Conservation (phyloP, 1,284 basidiomycete species). For the Ganoderma lucidum region DNA sequence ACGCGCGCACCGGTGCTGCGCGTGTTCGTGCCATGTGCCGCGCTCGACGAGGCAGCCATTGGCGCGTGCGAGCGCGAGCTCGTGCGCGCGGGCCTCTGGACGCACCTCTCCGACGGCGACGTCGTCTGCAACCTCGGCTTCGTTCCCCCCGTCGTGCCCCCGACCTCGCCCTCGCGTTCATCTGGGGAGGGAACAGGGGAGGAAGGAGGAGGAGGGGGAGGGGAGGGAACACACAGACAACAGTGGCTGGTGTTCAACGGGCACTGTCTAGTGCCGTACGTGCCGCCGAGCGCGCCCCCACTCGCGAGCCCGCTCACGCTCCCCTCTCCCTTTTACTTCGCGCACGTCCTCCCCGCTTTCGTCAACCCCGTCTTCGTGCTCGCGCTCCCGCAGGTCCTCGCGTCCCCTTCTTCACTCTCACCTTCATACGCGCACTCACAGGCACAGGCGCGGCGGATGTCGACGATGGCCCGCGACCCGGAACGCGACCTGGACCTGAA, state of each 20-base stretch:
- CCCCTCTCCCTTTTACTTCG: constrained; percentile 77
- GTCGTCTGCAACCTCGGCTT: constrained; percentile 81
- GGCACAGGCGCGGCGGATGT: not conserved
- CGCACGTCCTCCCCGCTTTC: constrained; percentile 63
- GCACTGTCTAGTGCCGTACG: constrained; percentile 60
- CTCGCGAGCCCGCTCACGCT: constrained; percentile 63
- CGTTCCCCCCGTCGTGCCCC: constrained; percentile 49
- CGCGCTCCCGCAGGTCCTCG: constrained; percentile 47
- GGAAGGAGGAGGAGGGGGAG: constrained; percentile 15
- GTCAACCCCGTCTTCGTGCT: constrained; percentile 58
- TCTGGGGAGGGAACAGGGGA: constrained; percentile 32
- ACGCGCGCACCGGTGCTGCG: constrained; percentile 76
- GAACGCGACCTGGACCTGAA: constrained; percentile 38
- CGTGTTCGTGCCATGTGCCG: constrained; percentile 74
- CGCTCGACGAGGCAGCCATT: constrained; percentile 58
- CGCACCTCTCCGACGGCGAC: constrained; percentile 75
- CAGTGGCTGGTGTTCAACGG: constrained; percentile 79
- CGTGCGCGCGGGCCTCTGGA: constrained; percentile 68
- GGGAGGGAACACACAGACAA: constrained; percentile 31
- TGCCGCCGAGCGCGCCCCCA: constrained; percentile 58
- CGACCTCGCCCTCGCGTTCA: constrained; percentile 2
- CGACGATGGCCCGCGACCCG: not conserved
- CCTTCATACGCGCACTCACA: not conserved
- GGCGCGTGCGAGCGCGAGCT: constrained; percentile 71
- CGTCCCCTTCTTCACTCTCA: constrained; percentile 23